phyloP scores from a whole-genome alignment of 441 rosid species.

The Arabidopsis hybrid region DNA sequence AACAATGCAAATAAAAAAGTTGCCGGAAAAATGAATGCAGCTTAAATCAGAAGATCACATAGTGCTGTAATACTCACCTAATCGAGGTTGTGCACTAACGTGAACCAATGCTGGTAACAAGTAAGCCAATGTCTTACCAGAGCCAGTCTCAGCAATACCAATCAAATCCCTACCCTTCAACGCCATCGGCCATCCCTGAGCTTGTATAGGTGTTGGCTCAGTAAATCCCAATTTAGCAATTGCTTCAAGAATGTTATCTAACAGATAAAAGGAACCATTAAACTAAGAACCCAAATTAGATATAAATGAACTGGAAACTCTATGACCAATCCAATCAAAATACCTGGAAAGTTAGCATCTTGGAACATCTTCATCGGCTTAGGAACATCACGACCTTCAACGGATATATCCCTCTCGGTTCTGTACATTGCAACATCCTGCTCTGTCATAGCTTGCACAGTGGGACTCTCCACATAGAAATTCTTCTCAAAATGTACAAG shows the following conservation, averaged over 20 bases:
- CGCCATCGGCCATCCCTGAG: conserved; percentile 99
- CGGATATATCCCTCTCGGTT: conserved; percentile 68
- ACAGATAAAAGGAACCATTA: not conserved
- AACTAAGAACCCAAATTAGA: too few relatives aligned
- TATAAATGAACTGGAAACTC: too few relatives aligned
- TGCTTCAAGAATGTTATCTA: conserved; percentile 87
- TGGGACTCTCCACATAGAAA: conserved; percentile 76
- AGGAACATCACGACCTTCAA: conserved; percentile 90
- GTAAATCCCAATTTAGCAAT: conserved; percentile 86
- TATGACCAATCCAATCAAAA: not conserved
- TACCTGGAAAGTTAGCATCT: conserved; percentile 96
- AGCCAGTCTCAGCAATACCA: conserved; percentile 98
- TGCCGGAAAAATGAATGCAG: too few relatives aligned
- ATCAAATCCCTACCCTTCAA: conserved; percentile 90
- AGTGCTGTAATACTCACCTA: conserved; percentile 58
- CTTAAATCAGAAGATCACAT: too few relatives aligned
- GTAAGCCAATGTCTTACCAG: conserved; percentile 97
- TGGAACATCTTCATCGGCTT: conserved; percentile 77
- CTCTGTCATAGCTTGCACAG: conserved; percentile 74
- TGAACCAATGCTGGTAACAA: conserved; percentile 93
- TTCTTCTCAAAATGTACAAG: conserved; percentile 91
- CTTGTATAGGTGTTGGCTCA: conserved; percentile 96
- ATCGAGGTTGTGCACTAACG: conserved; percentile 87
- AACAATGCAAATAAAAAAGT: not conserved
- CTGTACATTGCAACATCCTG: conserved; percentile 71